These are phyloP conservation scores for Lavandula angustifolia DNA, from an alignment of 257 asterid genomes.

Conservation along the genomic window DNA sequence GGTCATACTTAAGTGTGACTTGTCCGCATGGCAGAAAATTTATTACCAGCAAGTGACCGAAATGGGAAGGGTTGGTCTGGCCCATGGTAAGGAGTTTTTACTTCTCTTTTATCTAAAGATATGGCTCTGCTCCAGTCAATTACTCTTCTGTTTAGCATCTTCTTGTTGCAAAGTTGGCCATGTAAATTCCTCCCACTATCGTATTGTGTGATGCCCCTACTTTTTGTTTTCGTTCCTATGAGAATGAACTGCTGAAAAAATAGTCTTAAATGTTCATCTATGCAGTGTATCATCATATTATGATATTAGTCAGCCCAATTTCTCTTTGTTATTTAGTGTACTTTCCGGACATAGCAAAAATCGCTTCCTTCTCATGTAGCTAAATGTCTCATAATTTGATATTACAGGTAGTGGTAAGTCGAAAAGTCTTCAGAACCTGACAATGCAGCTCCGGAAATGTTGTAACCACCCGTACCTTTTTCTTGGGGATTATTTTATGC, in stretches of 20 bases:
- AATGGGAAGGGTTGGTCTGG: conserved; percentile 89
- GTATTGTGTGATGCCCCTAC: not conserved
- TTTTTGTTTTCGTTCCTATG: not conserved
- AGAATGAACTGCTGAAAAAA: conserved; percentile 4
- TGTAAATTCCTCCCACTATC: not conserved
- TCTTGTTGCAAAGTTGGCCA: not conserved
- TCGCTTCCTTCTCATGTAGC: no score
- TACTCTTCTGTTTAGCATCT: conserved; percentile 5
- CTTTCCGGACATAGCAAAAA: no score
- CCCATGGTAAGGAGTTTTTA: conserved; percentile 53
- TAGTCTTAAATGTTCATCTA: no score
- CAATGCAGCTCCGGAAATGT: conserved; percentile 96
- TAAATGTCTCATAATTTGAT: conserved; percentile 15
- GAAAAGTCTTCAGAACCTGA: conserved; percentile 73
- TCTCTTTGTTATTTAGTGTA: no score
- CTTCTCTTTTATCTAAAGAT: not conserved
- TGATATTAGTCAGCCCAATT: not conserved
- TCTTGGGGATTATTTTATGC: conserved; percentile 58
- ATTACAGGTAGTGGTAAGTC: conserved; percentile 71
- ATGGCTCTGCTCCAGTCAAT: not conserved
- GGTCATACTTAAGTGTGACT: conserved; percentile 91
- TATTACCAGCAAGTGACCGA: conserved; percentile 93
- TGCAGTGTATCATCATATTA: no score
- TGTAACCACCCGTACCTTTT: conserved; percentile 97
- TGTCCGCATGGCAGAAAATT: conserved; percentile 97